A percentile compares a stretch with the other conserved stretches of the same genome.
Evolutionary conservation across 768 basidiomycete genomes (phyloP).

Genomic region (Tubosaeta sp.): DNA sequence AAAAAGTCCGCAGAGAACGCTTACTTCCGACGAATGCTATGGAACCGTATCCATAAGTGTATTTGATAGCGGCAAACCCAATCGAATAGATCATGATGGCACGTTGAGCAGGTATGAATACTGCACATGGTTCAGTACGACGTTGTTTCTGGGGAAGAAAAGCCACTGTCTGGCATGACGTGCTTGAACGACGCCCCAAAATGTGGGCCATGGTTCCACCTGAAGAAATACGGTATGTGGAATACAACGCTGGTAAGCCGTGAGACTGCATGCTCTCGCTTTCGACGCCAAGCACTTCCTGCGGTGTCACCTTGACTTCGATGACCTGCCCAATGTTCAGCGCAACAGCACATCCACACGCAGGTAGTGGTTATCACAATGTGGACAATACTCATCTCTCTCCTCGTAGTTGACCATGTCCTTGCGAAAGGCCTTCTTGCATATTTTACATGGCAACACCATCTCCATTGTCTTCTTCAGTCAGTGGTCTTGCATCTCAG

Average conservation of each 20-base stretch:
- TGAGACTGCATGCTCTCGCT: slow-evolving; percentile 72
- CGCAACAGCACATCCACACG: slow-evolving; percentile 25
- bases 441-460: slow-evolving; percentile 77
- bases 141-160: background rate
- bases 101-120: slow-evolving; percentile 67
- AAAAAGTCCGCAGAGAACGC: background rate
- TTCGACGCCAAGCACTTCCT: slow-evolving; percentile 80
- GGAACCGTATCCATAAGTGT: slow-evolving; percentile 56
- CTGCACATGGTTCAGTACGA: slow-evolving; percentile 32
- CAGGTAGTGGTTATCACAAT: slow-evolving; percentile 98
- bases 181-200: slow-evolving; percentile 82
- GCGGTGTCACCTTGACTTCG: slow-evolving; percentile 88
- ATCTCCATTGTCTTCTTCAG: slow-evolving; percentile 79
- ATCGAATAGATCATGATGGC: slow-evolving; percentile 52
- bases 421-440: slow-evolving; percentile 95
- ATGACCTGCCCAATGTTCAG: slow-evolving; percentile 56
- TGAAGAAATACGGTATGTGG: slow-evolving; percentile 18
- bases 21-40: slow-evolving; percentile 44
- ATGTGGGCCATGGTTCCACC: slow-evolving; percentile 65
- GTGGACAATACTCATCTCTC: slow-evolving; percentile 96
- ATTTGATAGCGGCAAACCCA: slow-evolving; percentile 71
- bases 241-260: background rate
- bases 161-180: slow-evolving; percentile 77
- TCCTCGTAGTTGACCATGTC: slow-evolving; percentile 92
- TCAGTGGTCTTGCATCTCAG: slow-evolving; percentile 66